phyloP scores from a whole-genome alignment of 139 green algal species.

The Coccomyxa sp. region DNA sequence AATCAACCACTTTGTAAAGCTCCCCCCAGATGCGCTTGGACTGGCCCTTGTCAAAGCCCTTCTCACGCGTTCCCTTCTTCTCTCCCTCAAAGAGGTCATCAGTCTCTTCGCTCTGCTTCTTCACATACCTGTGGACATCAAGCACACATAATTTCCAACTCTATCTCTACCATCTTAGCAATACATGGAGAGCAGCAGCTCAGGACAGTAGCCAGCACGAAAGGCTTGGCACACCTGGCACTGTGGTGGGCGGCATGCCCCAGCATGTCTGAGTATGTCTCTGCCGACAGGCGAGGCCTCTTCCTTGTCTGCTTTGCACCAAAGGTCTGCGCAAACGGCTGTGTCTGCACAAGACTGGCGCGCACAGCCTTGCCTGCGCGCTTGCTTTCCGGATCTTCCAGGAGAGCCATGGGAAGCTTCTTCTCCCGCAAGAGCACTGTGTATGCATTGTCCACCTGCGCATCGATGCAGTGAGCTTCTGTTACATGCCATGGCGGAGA shows the following conservation, averaged over 20 bases:
- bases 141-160: too few relatives aligned
- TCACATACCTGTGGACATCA: constrained; percentile 28
- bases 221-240: constrained; percentile 20
- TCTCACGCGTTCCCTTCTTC: constrained; percentile 29
- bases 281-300: constrained; percentile 71
- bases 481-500: too few relatives aligned
- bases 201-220: too few relatives aligned
- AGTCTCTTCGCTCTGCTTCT: constrained; percentile 9
- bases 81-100: constrained; percentile 4
- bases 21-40: constrained; percentile 97
- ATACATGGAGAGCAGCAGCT: too few relatives aligned
- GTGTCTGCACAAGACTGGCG: constrained; percentile 70
- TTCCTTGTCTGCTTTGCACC: constrained; percentile 75
- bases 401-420: constrained; percentile 90
- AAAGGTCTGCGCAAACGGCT: constrained; percentile 87
- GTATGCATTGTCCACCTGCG: constrained; percentile 79
- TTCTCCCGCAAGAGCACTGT: constrained; percentile 92
- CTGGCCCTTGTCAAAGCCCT: constrained; percentile 95
- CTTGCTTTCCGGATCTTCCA: constrained; percentile 81
- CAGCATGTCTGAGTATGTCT: constrained; percentile 67
- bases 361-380: constrained; percentile 23
- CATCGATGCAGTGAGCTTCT: too few relatives aligned
- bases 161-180: too few relatives aligned
- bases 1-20: constrained; percentile 99
- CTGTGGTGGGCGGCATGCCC: constrained; percentile 27